phyloP scores from a whole-genome alignment of 768 basidiomycete genomes.

The Cystobasidiopsis lactophilus region DNA sequence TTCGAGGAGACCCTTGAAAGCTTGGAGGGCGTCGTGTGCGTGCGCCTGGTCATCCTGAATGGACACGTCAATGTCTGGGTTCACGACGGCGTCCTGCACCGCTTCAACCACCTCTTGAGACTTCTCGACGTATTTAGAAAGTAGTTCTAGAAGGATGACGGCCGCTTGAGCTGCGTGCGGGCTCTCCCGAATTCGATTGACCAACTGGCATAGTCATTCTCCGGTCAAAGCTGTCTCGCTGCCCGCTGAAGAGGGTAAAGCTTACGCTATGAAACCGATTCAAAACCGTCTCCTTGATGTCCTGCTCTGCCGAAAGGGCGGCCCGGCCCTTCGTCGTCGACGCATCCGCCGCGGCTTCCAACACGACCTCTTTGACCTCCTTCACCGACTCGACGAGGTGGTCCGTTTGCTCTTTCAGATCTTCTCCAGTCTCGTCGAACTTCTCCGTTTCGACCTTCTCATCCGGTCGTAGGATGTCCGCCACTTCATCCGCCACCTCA shows the following conservation, averaged over 20 bases:
- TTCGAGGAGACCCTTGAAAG: background rate
- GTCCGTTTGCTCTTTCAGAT: background rate
- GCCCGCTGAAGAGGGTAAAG: too few relatives aligned
- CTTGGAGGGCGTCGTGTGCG: background rate
- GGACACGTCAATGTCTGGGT: background rate
- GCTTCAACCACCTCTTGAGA: background rate
- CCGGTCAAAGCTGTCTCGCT: too few relatives aligned
- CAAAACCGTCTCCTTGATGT: background rate
- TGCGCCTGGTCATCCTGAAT: background rate
- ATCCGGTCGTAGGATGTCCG: background rate
- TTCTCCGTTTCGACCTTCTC: too few relatives aligned
- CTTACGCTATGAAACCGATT: background rate
- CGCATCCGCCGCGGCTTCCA: background rate
- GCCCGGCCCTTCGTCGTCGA: background rate
- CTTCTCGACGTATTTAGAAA: background rate
- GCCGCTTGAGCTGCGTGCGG: background rate
- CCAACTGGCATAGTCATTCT: background rate
- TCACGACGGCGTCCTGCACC: background rate
- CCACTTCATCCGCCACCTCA: background rate
- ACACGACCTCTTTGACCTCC: background rate
- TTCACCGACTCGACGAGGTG: background rate
- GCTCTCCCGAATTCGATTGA: background rate
- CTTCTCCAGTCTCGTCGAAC: background rate
- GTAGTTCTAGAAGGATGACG: background rate
- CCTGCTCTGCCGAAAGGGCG: background rate